phyloP scores from a whole-genome alignment of 2,329 filamentous ascomycete genomes.

The Fusarium sp. region DNA sequence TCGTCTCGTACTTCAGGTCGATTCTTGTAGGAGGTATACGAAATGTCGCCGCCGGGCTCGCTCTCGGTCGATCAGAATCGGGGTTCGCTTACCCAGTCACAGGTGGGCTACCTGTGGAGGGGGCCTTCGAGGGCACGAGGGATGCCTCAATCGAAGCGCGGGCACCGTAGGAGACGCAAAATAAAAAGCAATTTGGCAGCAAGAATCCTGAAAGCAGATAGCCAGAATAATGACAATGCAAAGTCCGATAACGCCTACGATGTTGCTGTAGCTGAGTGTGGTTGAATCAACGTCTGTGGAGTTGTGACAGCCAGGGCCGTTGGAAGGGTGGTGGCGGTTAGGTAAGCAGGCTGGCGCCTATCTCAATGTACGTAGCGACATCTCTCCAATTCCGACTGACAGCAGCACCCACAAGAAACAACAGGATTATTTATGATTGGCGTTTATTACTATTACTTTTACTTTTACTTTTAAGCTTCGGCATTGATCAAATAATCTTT shows the following conservation, averaged over 20 bases:
- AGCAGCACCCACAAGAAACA: conserved; percentile 7
- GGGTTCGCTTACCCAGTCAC: conserved; percentile 47
- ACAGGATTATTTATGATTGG: conserved; percentile 3
- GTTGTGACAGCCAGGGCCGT: conserved; percentile 44
- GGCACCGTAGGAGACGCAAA: conserved; percentile 13
- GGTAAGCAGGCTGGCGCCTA: conserved; percentile 20
- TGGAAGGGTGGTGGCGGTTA: conserved; percentile 24
- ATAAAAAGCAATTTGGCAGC: conserved; percentile 11
- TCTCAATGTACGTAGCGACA: too few relatives aligned
- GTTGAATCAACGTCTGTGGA: conserved; percentile 51
- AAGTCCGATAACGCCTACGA: conserved; percentile 23
- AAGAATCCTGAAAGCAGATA: conserved; percentile 5
- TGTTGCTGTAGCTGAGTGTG: conserved; percentile 34
- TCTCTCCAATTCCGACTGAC: conserved; percentile 20
- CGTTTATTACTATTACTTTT: neutral
- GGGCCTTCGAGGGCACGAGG: conserved; percentile 29
- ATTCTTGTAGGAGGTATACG: conserved; percentile 25
- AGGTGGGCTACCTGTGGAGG: conserved; percentile 34
- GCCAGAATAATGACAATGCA: conserved; percentile 9
- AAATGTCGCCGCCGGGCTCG: conserved; percentile 29
- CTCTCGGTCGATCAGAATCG: conserved; percentile 36
- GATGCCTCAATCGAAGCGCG: conserved; percentile 31
- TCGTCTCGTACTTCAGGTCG: conserved; percentile 12
- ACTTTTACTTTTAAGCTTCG: neutral
- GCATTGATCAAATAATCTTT: neutral